A percentile compares a stretch with the other conserved stretches of the same genome.
These are phyloP conservation scores for Suillus cothurnatus DNA, from an alignment of 768 basidiomycete species.

Conservation along the genomic window DNA sequence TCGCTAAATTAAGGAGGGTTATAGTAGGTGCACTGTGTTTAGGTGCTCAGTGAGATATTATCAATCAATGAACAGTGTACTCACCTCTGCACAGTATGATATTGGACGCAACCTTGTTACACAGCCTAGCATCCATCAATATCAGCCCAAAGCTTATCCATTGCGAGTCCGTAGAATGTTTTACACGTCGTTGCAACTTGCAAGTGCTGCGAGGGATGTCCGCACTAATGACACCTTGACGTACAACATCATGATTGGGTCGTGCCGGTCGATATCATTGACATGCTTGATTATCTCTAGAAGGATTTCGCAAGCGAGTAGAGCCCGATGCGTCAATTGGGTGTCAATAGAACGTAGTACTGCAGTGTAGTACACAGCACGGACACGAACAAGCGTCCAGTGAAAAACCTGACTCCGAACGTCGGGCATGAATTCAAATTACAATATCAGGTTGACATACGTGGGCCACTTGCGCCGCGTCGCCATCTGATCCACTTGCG, in stretches of 20 bases:
- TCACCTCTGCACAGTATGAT: not conserved
- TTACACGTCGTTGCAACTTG: constrained; percentile 4
- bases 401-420: too few relatives aligned
- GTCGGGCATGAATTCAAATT: too few relatives aligned
- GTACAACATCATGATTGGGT: too few relatives aligned
- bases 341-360: not conserved
- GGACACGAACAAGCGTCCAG: too few relatives aligned
- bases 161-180: constrained; percentile 2
- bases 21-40: not conserved
- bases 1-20: not conserved
- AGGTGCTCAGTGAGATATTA: not conserved
- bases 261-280: not conserved
- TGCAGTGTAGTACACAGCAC: too few relatives aligned
- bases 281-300: not conserved
- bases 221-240: too few relatives aligned
- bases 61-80: not conserved
- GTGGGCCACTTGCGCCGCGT: too few relatives aligned
- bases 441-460: too few relatives aligned
- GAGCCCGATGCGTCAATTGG: not conserved
- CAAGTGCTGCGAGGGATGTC: not conserved
- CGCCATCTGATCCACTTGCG: too few relatives aligned
- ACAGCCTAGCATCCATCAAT: not conserved
- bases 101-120: not conserved
- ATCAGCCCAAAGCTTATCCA: not conserved
- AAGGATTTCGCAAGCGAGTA: not conserved